Evolutionary conservation across 768 basidiomycete genomes (phyloP), one percentile per base, ranked within the genome.

Genomic region (Leccinum rimulosum): DNA sequence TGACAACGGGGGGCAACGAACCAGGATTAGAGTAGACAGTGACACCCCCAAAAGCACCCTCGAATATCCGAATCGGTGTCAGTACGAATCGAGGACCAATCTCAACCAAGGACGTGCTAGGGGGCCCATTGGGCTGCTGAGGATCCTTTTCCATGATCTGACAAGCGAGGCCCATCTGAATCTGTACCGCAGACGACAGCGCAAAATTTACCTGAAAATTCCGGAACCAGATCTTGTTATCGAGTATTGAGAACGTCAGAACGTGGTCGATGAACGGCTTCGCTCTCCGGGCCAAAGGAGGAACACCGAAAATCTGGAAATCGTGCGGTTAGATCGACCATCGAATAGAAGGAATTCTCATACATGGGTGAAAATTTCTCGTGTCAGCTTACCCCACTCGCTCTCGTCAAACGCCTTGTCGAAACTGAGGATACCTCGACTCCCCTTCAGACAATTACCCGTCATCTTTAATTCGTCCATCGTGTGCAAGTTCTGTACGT

Each of bases 401-500:
- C 84, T 88, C 54, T 91, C 85, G 50, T 98, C 93, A 73, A 97
- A 98, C 47, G 79, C 84, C 60, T 87, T 84, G 75, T 97, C 95
- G 72, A 99, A 99, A 70, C 91, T 92, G 63, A 98, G 76, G 55
- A 98, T 77, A 5, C 95, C 96, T 55, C 97, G 79, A 68, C 91
- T 92, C 17, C 97, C 97, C 75, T 96, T 97, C 64, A 99, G 75
- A 74, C 97, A 99, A 73, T 99, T 98, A 33, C 97, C 97, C 7
- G 95, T 96, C 95, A 99, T 91, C 79, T 98, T 98, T 64, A 99
- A 81, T 74, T 99, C 97, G 76, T 98, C 97, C 97, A 98, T 98
- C 47, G 97, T 99, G 74, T 99, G 97, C 56, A 96, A 82, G 70
- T 98, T 99, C 76, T 97, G 95, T 15, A 98, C 96, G 70, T 98